Base-by-base conservation (phyloP, 2,329 filamentous ascomycete genomes). In the Orbilia ellipsospora region DNA sequence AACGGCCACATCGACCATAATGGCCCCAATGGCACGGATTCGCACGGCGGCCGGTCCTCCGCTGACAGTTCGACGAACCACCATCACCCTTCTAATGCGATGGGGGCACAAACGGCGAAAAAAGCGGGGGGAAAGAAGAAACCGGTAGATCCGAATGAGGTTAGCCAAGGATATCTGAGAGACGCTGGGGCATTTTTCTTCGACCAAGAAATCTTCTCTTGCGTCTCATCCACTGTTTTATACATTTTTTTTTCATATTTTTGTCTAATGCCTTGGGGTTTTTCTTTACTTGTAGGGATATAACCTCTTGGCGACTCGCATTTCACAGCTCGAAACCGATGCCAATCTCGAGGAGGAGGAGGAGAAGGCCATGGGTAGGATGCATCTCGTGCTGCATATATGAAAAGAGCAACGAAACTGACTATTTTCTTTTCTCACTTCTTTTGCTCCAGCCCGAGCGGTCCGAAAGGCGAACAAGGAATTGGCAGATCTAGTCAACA, bases 401-500 rank as follows among this genome's bases (percentile, higher is more conserved):
- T 10, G 10, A 36, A 36, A 36, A 6, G 6, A 36, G 1, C 8
- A 2, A 77, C 8, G 18, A 42, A 26, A 42, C 72, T 18, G 18
- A 18, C 15, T 12, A 36, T 1, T 28, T 23, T 31, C n/a, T 16
- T 8, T 23, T 57, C 73, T 77, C 57, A 72, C 66, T 44, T 36
- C 28, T 16, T 18, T 68, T 61, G 23, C 23, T 4, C 16, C 60
- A 80, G 79, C 78, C 62, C 78, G 79, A 45, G 79, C 79, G 55
- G 93, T 97, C 65, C 95, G 94, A 82, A 94, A 94, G 83, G 94
- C 94, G 57, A 97, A 94, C 79, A 89, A 94, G 79, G 95, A 98
- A 81, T 87, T 99, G 56, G 90, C 92, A 78, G 92, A 92, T 79
- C 89, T 96, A 77, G 90, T 97, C 61, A 88, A 85, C 78, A 92